Percentiles rank a stretch among this genome's conserved stretches.
Evolutionary conservation across 148 eudicot species (phyloP).

Genomic region (Polygonum maritimum): DNA sequence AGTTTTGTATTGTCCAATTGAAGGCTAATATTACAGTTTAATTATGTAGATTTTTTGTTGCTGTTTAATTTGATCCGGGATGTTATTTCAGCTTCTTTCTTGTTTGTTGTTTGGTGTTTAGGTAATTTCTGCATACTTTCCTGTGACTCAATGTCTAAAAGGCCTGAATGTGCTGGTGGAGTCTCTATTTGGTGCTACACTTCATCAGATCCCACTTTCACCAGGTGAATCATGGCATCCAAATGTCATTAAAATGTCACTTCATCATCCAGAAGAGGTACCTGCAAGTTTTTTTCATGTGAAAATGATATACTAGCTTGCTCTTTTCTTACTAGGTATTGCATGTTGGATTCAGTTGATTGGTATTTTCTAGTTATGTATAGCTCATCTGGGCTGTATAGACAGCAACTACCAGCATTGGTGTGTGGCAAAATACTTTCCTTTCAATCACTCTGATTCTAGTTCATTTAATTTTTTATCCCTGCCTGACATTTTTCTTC

Average conservation of each 20-base stretch:
- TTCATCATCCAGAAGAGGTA: conserved; percentile 93
- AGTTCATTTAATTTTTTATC: neutral
- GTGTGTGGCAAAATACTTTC: neutral
- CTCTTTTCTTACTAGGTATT: neutral
- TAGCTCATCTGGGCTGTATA: neutral
- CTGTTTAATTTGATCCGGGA: neutral
- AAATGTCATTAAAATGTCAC: conserved; percentile 85
- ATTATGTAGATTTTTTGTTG: neutral
- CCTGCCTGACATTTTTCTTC: neutral
- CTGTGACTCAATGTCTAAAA: conserved; percentile 74
- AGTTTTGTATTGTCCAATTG: neutral
- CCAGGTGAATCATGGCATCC: conserved; percentile 99
- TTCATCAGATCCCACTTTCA: conserved; percentile 50
- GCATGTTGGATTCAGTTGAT: neutral
- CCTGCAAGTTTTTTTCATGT: neutral
- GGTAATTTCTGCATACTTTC: conserved; percentile 85
- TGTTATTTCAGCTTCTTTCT: neutral
- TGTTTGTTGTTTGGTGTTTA: conserved; percentile 22
- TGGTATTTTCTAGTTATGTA: neutral
- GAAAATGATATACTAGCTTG: neutral
- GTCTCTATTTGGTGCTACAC: conserved; percentile 77
- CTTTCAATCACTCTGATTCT: neutral
- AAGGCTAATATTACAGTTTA: neutral
- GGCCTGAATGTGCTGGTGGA: conserved; percentile 78
- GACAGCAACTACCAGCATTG: neutral